Evolutionary conservation across 2,329 filamentous ascomycete genomes (phyloP).

Genomic region (Sarocladium strictum): DNA sequence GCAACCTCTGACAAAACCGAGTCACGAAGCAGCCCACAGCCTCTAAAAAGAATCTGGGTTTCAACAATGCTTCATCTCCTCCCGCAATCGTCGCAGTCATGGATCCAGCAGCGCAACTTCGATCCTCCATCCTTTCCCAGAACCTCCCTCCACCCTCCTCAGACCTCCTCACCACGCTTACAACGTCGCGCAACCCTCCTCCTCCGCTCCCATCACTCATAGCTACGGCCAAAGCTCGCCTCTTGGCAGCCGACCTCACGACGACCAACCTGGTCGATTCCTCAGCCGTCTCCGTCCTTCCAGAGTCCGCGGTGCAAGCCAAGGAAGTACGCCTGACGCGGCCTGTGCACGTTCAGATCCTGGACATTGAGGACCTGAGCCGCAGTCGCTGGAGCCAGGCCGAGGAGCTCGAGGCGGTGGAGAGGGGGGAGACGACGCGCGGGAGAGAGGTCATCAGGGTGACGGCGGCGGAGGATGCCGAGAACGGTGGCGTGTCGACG

Average conservation of each 20-base stretch:
- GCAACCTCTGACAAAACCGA: no score
- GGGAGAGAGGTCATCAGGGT: constrained; percentile 81
- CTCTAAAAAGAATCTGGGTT: no score
- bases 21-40: no score
- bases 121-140: constrained; percentile 43
- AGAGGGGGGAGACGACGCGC: constrained; percentile 65
- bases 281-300: constrained; percentile 35
- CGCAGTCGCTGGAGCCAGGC: constrained; percentile 81
- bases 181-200: constrained; percentile 47
- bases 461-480: constrained; percentile 30
- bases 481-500: constrained; percentile 20
- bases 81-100: constrained; percentile 12
- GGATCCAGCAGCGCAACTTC: constrained; percentile 39
- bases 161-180: constrained; percentile 59
- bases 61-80: no score
- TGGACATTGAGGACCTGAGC: constrained; percentile 80
- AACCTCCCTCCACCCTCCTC: constrained; percentile 45
- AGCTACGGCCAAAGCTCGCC: constrained; percentile 73
- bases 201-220: constrained; percentile 65
- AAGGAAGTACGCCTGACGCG: constrained; percentile 51
- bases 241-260: constrained; percentile 74
- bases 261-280: constrained; percentile 38
- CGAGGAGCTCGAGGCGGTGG: constrained; percentile 69
- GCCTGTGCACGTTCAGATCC: constrained; percentile 70
- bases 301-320: constrained; percentile 30